Evolutionary conservation across 192 early-diverging fungal genomes (phyloP).

Genomic region (Chytriomyces sp.): DNA sequence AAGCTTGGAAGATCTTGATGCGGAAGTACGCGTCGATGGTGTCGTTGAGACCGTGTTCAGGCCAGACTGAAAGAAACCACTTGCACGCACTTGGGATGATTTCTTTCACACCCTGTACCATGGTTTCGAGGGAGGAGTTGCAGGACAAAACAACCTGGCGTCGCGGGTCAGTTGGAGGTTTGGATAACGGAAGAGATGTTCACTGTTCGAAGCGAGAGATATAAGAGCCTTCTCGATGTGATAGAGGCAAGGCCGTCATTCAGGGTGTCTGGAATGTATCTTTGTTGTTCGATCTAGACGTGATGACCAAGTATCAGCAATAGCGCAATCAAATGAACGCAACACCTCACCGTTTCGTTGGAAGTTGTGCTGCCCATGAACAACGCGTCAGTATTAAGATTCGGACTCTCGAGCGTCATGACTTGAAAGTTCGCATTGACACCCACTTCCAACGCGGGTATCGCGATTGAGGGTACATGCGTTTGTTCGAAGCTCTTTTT

Average conservation of each 20-base stretch:
- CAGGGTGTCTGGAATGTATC: background rate
- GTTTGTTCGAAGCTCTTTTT: too few species aligned
- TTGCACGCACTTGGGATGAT: slow-evolving; percentile 1
- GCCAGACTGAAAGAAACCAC: slow-evolving; percentile 25
- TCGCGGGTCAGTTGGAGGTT: background rate
- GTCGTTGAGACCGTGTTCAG: background rate
- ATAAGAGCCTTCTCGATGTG: slow-evolving; percentile 12
- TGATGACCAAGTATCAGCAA: too few species aligned
- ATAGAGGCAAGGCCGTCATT: background rate
- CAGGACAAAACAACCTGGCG: slow-evolving; percentile 18
- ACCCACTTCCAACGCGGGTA: too few species aligned
- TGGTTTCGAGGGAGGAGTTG: slow-evolving; percentile 13
- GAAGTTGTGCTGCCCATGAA: too few species aligned
- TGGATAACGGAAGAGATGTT: background rate
- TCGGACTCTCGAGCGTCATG: too few species aligned
- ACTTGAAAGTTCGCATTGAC: too few species aligned
- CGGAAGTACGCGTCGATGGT: slow-evolving; percentile 7
- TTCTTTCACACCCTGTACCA: background rate
- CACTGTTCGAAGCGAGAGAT: slow-evolving; percentile 22
- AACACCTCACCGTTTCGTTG: too few species aligned
- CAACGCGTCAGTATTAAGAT: too few species aligned
- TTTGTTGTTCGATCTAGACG: too few species aligned
- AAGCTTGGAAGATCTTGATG: slow-evolving; percentile 4
- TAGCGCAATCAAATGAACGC: too few species aligned
- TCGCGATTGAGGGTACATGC: too few species aligned